These are phyloP conservation scores for Cadophora sp. DNA, from an alignment of 2,329 filamentous ascomycete species.

Conservation along the genomic window DNA sequence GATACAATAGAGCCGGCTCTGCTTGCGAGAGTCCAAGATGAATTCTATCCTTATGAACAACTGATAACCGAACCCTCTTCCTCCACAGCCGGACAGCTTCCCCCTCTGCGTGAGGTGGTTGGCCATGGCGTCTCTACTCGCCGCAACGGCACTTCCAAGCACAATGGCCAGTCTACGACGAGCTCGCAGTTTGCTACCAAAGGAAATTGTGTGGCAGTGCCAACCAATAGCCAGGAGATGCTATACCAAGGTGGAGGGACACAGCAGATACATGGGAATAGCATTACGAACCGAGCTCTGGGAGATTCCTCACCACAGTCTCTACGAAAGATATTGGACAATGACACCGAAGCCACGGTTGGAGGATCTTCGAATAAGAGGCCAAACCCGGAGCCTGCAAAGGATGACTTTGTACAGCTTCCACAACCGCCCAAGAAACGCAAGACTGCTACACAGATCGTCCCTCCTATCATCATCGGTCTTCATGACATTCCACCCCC, in stretches of 20 bases:
- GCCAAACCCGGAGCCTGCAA: constrained; percentile 54
- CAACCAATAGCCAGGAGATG: constrained; percentile 44
- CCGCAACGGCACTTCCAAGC: constrained; percentile 25
- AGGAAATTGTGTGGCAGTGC: constrained; percentile 29
- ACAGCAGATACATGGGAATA: constrained; percentile 30
- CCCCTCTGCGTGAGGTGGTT: constrained; percentile 5
- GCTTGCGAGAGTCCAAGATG: constrained; percentile 2
- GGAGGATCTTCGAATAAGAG: constrained; percentile 58
- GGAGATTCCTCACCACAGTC: constrained; percentile 45
- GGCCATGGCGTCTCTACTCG: constrained; percentile 2
- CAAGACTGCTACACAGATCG: constrained; percentile 57
- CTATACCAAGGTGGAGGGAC: constrained; percentile 23
- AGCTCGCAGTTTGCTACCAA: constrained; percentile 32
- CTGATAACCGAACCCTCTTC: neutral
- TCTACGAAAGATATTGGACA: constrained; percentile 45
- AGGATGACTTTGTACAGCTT: constrained; percentile 69
- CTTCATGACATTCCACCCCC: constrained; percentile 49
- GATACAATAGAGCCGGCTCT: constrained; percentile 14
- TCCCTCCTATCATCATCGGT: constrained; percentile 69
- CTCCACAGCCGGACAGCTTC: neutral
- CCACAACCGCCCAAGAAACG: constrained; percentile 71
- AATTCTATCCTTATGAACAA: neutral
- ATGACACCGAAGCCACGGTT: constrained; percentile 40
- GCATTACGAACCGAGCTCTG: constrained; percentile 35
- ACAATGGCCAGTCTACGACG: constrained; percentile 34